These are phyloP conservation scores for Colletotrichum sp. DNA, from an alignment of 2,329 filamentous ascomycete species.

Conservation along the genomic window DNA sequence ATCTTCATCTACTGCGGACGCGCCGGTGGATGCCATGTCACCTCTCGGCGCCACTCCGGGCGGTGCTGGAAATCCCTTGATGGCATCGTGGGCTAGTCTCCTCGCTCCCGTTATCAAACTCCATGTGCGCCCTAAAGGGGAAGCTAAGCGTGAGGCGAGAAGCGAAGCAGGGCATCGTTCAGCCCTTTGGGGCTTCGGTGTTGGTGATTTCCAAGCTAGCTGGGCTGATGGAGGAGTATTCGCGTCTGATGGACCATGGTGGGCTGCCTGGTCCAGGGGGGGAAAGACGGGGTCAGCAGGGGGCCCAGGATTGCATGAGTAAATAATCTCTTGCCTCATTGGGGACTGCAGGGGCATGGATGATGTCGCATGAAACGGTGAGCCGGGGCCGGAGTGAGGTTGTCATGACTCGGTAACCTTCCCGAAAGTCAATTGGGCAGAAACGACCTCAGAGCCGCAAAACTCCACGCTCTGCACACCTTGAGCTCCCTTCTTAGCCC, in stretches of 20 bases:
- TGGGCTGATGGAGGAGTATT: slow-evolving; percentile 1
- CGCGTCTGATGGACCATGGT: neutral
- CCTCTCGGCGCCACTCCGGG: slow-evolving; percentile 14
- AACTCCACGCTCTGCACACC: neutral
- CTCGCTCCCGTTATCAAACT: neutral
- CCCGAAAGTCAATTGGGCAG: neutral
- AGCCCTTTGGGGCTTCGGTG: slow-evolving; percentile 5
- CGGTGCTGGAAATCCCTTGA: neutral
- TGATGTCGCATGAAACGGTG: slow-evolving; percentile 10
- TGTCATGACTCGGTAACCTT: slow-evolving; percentile 14
- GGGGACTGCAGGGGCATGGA: neutral
- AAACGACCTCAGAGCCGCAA: neutral
- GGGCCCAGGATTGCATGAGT: neutral
- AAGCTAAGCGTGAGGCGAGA: neutral
- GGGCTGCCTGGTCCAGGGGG: neutral
- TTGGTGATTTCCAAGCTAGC: neutral
- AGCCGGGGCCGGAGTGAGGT: neutral
- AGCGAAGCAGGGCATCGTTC: neutral
- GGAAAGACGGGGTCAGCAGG: neutral
- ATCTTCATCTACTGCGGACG: slow-evolving; percentile 5
- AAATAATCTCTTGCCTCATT: neutral
- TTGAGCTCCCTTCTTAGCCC: neutral
- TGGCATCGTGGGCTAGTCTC: neutral
- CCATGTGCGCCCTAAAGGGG: neutral
- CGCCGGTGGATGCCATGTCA: neutral